These are phyloP conservation scores for Saussurea involucrata DNA, from an alignment of 129 eudicot genomes.

Conservation along the genomic window DNA sequence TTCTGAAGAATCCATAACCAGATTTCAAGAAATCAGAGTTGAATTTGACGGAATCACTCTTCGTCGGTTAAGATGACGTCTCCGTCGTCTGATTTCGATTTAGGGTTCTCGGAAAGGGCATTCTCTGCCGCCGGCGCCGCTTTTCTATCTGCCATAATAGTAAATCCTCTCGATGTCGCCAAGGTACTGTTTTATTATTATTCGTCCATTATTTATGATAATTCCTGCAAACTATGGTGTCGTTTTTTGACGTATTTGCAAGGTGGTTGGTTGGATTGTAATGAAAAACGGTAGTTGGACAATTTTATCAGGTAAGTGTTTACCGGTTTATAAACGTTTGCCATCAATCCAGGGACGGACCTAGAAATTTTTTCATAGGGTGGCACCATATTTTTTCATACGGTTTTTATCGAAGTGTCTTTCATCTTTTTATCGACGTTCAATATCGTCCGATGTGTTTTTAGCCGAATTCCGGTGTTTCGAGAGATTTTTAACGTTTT, in stretches of 20 bases:
- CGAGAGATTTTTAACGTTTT: no score
- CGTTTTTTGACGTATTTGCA: neutral
- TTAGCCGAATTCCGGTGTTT: no score
- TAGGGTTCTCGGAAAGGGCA: conserved; percentile 60
- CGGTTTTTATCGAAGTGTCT: no score
- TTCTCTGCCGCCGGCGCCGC: conserved; percentile 91
- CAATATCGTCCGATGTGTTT: no score
- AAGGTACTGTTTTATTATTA: conserved; percentile 41
- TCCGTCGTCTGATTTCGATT: conserved; percentile 26
- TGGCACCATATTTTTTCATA: no score
- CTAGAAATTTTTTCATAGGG: no score
- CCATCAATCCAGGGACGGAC: no score
- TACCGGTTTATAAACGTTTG: no score
- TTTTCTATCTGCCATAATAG: conserved; percentile 72
- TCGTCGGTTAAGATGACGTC: neutral
- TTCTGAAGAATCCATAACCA: neutral
- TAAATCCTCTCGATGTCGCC: conserved; percentile 93
- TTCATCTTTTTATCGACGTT: no score
- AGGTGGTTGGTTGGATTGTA: no score
- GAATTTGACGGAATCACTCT: conserved; percentile 30
- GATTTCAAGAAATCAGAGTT: neutral
- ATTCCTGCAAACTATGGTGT: neutral
- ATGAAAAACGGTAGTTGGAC: no score
- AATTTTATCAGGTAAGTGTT: no score
- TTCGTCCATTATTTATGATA: neutral